These are phyloP conservation scores for Paspalum notatum DNA, from an alignment of 176 grass and related monocot genomes.

Conservation along the genomic window DNA sequence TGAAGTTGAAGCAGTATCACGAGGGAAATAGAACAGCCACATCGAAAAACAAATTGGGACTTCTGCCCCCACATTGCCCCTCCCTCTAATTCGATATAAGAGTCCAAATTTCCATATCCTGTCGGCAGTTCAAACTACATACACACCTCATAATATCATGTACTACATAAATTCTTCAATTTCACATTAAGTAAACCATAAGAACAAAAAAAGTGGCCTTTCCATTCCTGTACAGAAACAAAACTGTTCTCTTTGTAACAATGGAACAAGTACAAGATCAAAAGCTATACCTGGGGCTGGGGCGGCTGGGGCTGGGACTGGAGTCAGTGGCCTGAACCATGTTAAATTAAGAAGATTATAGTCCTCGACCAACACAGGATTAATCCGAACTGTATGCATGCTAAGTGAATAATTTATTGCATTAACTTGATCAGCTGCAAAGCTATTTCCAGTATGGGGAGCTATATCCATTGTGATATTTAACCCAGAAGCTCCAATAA, in stretches of 20 bases:
- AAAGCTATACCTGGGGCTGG: constrained; percentile 65
- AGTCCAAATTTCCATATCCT: constrained; percentile 18
- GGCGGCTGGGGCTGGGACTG: too few relatives aligned
- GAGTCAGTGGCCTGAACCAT: constrained; percentile 69
- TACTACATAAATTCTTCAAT: constrained; percentile 27
- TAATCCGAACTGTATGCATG: constrained; percentile 68
- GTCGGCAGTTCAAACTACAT: not conserved
- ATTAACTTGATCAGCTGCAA: constrained; percentile 62
- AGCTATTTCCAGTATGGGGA: constrained; percentile 85
- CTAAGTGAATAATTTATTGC: constrained; percentile 77
- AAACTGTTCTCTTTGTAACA: constrained; percentile 33
- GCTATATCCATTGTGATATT: constrained; percentile 99
- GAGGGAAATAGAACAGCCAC: too few relatives aligned
- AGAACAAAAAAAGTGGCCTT: constrained; percentile 21
- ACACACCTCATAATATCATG: too few relatives aligned
- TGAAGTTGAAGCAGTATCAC: too few relatives aligned
- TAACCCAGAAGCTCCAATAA: constrained; percentile 92
- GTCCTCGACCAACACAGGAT: constrained; percentile 77
- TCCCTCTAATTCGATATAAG: constrained; percentile 8
- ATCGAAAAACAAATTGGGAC: too few relatives aligned
- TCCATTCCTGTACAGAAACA: constrained; percentile 34
- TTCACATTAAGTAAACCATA: constrained; percentile 34
- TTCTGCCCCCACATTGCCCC: too few relatives aligned
- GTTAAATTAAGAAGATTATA: constrained; percentile 96
- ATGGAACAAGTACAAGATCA: constrained; percentile 37